phyloP scores from a whole-genome alignment of 305 asterid genomes.

The Withania somnifera region DNA sequence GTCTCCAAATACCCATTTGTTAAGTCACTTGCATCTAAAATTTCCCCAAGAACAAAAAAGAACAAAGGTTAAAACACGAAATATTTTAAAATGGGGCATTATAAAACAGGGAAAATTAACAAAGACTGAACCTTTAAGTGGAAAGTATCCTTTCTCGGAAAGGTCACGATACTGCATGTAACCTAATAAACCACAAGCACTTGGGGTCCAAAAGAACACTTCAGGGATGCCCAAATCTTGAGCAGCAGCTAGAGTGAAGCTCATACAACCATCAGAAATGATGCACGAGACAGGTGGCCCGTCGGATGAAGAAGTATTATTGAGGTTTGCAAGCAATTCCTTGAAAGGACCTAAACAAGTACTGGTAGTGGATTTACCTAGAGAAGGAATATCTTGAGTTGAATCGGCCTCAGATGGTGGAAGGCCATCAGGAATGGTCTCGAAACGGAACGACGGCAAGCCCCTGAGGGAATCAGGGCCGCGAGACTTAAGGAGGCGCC shows the following conservation, averaged over 20 bases:
- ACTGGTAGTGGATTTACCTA: constrained; percentile 3
- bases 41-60: not conserved
- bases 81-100: not conserved
- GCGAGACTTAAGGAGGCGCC: constrained; percentile 17
- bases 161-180: constrained; percentile 3
- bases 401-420: no score
- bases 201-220: constrained; percentile 11
- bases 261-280: constrained; percentile 12
- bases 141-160: constrained; percentile 9
- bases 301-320: not conserved
- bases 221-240: constrained; percentile 6
- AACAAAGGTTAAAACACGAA: not conserved
- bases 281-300: constrained; percentile 21
- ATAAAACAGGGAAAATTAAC: not conserved
- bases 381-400: not conserved
- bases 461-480: constrained; percentile 22
- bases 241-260: constrained; percentile 15
- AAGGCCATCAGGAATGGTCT: constrained; percentile 16
- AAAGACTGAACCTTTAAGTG: constrained; percentile 12
- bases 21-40: constrained; percentile 19
- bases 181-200: constrained; percentile 13
- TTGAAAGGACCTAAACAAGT: constrained; percentile 1
- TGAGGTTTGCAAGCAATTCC: constrained; percentile 1
- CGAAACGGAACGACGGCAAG: constrained; percentile 25
- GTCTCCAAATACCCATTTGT: constrained; percentile 25